These are phyloP conservation scores for Lojkania enalia DNA, from an alignment of 2,329 filamentous ascomycete genomes.

Conservation along the genomic window DNA sequence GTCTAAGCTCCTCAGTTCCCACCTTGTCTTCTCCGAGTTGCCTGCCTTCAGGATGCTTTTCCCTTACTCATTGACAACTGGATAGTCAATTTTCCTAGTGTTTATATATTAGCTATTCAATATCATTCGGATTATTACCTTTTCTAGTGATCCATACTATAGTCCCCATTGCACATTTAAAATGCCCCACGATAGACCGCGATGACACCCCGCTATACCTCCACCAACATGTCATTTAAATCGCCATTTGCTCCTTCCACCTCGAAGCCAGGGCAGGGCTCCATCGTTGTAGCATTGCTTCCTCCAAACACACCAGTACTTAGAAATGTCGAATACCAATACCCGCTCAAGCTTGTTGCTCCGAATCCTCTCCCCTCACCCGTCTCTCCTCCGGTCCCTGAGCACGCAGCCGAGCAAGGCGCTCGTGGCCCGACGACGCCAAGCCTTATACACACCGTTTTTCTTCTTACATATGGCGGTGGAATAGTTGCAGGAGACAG, in stretches of 20 bases:
- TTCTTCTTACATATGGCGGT: slow-evolving; percentile 91
- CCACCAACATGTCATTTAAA: slow-evolving; percentile 37
- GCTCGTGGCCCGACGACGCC: slow-evolving; percentile 50
- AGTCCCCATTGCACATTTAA: too few species aligned
- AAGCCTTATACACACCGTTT: slow-evolving; percentile 71
- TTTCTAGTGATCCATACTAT: too few species aligned
- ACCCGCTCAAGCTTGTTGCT: slow-evolving; percentile 90
- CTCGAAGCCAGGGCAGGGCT: slow-evolving; percentile 75
- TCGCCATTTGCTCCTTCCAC: slow-evolving; percentile 79
- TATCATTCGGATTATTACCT: too few species aligned
- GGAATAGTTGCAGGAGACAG: slow-evolving; percentile 87
- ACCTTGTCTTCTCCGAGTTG: too few species aligned
- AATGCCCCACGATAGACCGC: slow-evolving; percentile 1
- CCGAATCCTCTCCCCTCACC: slow-evolving; percentile 68
- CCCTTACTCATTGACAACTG: too few species aligned
- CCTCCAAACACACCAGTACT: slow-evolving; percentile 73
- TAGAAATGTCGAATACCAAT: slow-evolving; percentile 80
- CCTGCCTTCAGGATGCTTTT: too few species aligned
- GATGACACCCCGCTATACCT: slow-evolving; percentile 2
- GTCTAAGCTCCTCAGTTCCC: too few species aligned
- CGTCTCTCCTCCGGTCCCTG: slow-evolving; percentile 30
- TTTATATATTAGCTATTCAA: too few species aligned
- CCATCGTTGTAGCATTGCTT: slow-evolving; percentile 71
- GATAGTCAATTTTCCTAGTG: too few species aligned
- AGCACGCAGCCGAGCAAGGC: background rate